Conservation (phyloP, 73 alveolate genomes). For the Effrenium voratum region DNA sequence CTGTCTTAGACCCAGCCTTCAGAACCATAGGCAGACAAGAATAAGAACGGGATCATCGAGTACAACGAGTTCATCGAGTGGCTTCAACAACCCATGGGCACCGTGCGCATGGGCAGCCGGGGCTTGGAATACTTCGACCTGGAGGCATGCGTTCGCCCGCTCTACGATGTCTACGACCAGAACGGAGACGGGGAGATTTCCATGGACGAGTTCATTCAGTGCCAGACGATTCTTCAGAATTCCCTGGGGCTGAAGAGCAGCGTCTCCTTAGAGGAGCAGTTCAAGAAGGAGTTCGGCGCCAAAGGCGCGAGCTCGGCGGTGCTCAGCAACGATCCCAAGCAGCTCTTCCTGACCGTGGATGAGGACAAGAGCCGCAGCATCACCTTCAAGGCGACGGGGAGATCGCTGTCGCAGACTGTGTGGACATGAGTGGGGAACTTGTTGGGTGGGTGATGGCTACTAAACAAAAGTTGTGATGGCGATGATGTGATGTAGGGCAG, state of each 20-base stretch:
- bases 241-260: slow-evolving; percentile 50
- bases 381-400: no score
- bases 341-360: slow-evolving; percentile 31
- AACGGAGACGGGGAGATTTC: slow-evolving; percentile 70
- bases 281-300: slow-evolving; percentile 74
- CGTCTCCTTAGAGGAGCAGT: slow-evolving; percentile 33
- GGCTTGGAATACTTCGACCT: slow-evolving; percentile 77
- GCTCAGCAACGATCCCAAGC: slow-evolving; percentile 24
- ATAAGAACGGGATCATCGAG: slow-evolving; percentile 71
- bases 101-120: slow-evolving; percentile 59
- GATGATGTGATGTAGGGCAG: no score
- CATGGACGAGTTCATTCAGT: slow-evolving; percentile 80
- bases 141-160: slow-evolving; percentile 65
- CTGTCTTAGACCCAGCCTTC: no score
- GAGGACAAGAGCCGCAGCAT: slow-evolving; percentile 58
- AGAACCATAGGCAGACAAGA: slow-evolving; percentile 81
- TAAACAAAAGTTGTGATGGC: no score
- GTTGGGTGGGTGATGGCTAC: no score
- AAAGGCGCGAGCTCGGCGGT: slow-evolving; percentile 42
- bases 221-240: slow-evolving; percentile 86
- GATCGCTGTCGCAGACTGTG: no score
- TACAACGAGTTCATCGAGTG: slow-evolving; percentile 93
- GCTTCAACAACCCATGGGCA: slow-evolving; percentile 69
- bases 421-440: no score
- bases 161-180: slow-evolving; percentile 85